These are phyloP conservation scores for Tilletia horrida DNA, from an alignment of 1,284 basidiomycete species.

Conservation along the genomic window DNA sequence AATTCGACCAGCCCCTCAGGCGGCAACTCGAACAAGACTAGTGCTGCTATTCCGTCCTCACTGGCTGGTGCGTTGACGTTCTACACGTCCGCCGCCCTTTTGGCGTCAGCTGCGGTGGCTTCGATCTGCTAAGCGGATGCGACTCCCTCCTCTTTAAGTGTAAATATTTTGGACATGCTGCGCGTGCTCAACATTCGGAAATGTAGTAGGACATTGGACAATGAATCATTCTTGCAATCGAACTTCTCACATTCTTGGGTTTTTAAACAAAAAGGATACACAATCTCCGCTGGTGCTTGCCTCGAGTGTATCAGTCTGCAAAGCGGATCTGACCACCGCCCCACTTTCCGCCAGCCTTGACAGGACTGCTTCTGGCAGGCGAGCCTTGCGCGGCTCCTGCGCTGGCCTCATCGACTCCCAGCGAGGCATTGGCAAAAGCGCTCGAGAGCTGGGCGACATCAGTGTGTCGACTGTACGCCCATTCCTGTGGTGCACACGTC, in stretches of 20 bases:
- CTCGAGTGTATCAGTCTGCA: slow-evolving; percentile 22
- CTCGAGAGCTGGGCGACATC: slow-evolving; percentile 11
- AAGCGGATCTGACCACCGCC: slow-evolving; percentile 45
- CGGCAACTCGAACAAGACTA: too few relatives aligned
- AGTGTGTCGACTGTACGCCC: slow-evolving; percentile 10
- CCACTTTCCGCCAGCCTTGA: slow-evolving; percentile 30
- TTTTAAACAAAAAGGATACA: too few relatives aligned
- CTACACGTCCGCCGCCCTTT: not conserved
- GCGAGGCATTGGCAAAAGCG: slow-evolving; percentile 5
- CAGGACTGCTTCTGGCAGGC: not conserved
- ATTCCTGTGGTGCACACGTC: not conserved
- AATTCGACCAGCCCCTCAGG: slow-evolving; percentile 7
- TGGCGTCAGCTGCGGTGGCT: too few relatives aligned
- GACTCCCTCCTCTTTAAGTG: too few relatives aligned
- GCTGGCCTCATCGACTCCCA: not conserved
- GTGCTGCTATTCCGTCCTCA: too few relatives aligned
- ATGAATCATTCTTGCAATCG: too few relatives aligned
- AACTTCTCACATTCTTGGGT: too few relatives aligned
- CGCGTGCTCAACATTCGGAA: too few relatives aligned
- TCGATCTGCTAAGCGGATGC: too few relatives aligned
- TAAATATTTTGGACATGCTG: too few relatives aligned
- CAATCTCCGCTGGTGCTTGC: too few relatives aligned
- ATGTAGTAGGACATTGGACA: too few relatives aligned
- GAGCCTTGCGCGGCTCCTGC: not conserved
- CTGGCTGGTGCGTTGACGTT: slow-evolving; percentile 21